phyloP scores from a whole-genome alignment of 1,284 basidiomycete species.

The Trametes versicolor region DNA sequence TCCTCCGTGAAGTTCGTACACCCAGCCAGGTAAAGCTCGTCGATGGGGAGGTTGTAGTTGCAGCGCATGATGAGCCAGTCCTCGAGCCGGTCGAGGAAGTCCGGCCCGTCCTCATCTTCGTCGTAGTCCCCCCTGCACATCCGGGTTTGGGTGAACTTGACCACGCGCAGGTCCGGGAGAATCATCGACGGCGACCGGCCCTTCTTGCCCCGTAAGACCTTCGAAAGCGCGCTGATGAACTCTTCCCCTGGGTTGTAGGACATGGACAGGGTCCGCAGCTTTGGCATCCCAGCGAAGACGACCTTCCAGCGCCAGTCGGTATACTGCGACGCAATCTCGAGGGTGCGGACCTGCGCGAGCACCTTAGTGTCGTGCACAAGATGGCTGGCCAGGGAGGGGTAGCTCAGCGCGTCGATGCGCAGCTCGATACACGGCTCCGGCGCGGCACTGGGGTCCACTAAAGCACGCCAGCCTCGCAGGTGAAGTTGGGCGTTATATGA shows the following conservation, averaged over 20 bases:
- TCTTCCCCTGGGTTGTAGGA: conserved; percentile 7
- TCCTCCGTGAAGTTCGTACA: conserved; percentile 14
- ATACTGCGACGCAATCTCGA: not conserved
- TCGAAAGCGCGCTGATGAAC: conserved; percentile 20
- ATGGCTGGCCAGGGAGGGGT: not conserved
- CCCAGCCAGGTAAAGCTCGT: conserved; percentile 12
- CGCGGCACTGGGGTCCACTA: not conserved
- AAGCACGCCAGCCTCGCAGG: conserved; percentile 16
- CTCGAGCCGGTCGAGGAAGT: conserved; percentile 19
- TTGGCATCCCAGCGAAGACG: conserved; percentile 21
- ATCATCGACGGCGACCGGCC: conserved; percentile 9
- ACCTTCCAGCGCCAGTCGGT: conserved; percentile 18
- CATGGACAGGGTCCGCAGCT: conserved; percentile 19
- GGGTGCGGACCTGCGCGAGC: conserved; percentile 4
- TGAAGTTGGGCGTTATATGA: conserved; percentile 5
- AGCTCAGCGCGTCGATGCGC: conserved; percentile 5
- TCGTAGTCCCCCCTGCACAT: conserved; percentile 17
- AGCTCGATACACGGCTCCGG: conserved; percentile 8
- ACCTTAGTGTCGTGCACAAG: conserved; percentile 13
- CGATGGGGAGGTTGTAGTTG: conserved; percentile 22
- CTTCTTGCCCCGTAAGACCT: not conserved
- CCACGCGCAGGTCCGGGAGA: conserved; percentile 19
- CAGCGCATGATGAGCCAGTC: conserved; percentile 28
- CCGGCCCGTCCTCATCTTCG: not conserved
- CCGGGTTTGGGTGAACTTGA: conserved; percentile 11